Evolutionary conservation across 176 grass and related monocot species (phyloP), one percentile per base, ranked within the genome.

Genomic region (Eragrostis nindensis): DNA sequence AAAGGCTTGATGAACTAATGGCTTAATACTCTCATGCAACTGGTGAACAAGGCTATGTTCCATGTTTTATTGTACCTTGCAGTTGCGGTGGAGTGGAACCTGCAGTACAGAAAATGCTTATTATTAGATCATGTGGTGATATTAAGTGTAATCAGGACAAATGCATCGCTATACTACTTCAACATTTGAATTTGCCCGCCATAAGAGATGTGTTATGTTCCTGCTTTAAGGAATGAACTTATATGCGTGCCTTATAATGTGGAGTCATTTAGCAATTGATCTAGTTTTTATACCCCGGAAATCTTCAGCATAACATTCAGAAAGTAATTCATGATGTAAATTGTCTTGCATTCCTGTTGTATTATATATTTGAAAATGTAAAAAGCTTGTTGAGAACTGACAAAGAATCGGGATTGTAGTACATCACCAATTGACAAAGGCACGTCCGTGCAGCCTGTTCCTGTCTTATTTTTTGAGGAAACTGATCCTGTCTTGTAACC

Each of bases 351-450:
- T 74, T 40, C 39, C 19, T 22, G 9, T 8, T 78, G 17, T 29
- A 40, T 75, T 19, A n/a, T n/a, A n/a, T n/a, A 10, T 64, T 65
- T 11, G 10, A 36, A 19, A 21, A 16, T 30, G 30, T 18, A 62
- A 61, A 42, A 21, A 62, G 1, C 41, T 25, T 26, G 52, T 21
- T 41, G 14, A n/a, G n/a, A 40, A 56, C 56, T 74, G 18, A 43
- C 52, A 76, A 76, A 49, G 45, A 81, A 63, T 62, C 12, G 1
- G 2, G 8, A 41, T 27, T n/a, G 36, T 57, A 73, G 13, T 6
- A 47, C 61, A 66, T 68, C 77, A 87, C 85, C 79, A 44, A 19
- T 0, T 38, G 18, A n/a, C n/a, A n/a, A n/a, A n/a, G n/a, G n/a
- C n/a, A n/a, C 2, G 11, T 21, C 17, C 3, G 0, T 77, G 57